Evolutionary conservation across 1,139 yeast genomes (phyloP), one percentile per base, ranked within the genome.

Genomic region (Keqinozyma sinolaborantium): DNA sequence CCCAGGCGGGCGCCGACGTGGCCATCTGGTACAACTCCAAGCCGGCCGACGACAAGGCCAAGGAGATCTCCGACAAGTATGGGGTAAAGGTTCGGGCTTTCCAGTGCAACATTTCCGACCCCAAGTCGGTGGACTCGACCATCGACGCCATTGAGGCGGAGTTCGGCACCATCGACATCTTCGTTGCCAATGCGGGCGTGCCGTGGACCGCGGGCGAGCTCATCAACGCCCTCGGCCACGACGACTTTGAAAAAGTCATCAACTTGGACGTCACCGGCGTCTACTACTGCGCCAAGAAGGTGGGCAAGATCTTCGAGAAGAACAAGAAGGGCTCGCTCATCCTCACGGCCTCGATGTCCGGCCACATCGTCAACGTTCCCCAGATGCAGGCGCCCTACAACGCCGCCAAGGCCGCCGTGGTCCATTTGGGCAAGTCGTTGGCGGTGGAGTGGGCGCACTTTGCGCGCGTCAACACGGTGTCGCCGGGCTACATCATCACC

Each of bases 111-210:
- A 71, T 87, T 32, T 69, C 83, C 16, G 76, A 77, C 41, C 60
- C 77, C 24, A 72, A 70, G 11, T 70, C 69, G 6, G 94, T 85
- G 21, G 77, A 75, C 46, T 48, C 51, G 16, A 75, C 79, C 5
- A 70, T 86, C 34, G 54, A 56, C 23, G 74, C 75, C 50, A 83
- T 81, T 40, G 78, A 70, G 45, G 48, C 65, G 44, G 95, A 86
- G 51, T 87, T 88, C 7, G 40, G 36, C 9, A 30, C 36, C 2
- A 31, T 28, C 13, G 41, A 34, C 14, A 25, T 33, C 9, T 33
- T 86, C 53, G 95, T 87, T 18, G 94, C 95, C 50, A 87, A 87
- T 56, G 96, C 96, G 15, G 96, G 96, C 40, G 77, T 85, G 26
- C 85, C 94, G 18, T 87, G 95, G 95, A 73, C 79, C 23, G 75